Conservation (phyloP, 177 flowering plant species). For the Tripterygium wilfordii region DNA sequence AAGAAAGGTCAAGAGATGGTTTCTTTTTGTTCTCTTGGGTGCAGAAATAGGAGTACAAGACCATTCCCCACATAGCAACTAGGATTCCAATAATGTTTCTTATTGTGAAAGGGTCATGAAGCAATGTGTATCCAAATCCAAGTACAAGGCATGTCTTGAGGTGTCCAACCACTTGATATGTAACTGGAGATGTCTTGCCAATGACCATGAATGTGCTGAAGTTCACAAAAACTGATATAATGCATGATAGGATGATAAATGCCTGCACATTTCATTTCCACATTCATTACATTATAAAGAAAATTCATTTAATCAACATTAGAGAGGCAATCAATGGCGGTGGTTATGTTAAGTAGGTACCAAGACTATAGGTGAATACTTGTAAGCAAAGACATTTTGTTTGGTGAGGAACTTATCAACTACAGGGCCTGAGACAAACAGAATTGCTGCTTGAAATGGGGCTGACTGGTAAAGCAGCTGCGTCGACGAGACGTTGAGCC, state of each 20-base stretch:
- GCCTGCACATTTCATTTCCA: too few relatives aligned
- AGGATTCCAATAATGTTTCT: slow-evolving; percentile 76
- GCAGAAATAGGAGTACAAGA: slow-evolving; percentile 75
- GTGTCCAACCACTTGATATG: slow-evolving; percentile 90
- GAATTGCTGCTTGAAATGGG: slow-evolving; percentile 93
- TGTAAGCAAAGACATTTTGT: slow-evolving; percentile 74
- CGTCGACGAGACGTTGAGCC: slow-evolving; percentile 81
- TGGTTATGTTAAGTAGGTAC: too few relatives aligned
- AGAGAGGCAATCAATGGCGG: too few relatives aligned
- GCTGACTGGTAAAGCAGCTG: slow-evolving; percentile 95
- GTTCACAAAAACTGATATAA: slow-evolving; percentile 80
- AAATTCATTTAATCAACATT: too few relatives aligned
- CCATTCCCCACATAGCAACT: slow-evolving; percentile 77
- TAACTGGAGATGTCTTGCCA: slow-evolving; percentile 91
- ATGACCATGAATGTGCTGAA: slow-evolving; percentile 88
- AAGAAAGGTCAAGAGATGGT: slow-evolving; percentile 28
- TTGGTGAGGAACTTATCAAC: slow-evolving; percentile 84
- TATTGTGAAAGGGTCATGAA: slow-evolving; percentile 81
- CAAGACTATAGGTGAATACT: slow-evolving; percentile 72
- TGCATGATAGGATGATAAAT: slow-evolving; percentile 71
- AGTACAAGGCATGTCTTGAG: slow-evolving; percentile 87
- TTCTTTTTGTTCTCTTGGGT: slow-evolving; percentile 64
- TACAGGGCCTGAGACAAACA: slow-evolving; percentile 89
- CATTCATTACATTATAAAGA: too few relatives aligned
- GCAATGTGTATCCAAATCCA: slow-evolving; percentile 70